Conservation (phyloP, 352 stramenopile genomes). For the Albugo candida region DNA sequence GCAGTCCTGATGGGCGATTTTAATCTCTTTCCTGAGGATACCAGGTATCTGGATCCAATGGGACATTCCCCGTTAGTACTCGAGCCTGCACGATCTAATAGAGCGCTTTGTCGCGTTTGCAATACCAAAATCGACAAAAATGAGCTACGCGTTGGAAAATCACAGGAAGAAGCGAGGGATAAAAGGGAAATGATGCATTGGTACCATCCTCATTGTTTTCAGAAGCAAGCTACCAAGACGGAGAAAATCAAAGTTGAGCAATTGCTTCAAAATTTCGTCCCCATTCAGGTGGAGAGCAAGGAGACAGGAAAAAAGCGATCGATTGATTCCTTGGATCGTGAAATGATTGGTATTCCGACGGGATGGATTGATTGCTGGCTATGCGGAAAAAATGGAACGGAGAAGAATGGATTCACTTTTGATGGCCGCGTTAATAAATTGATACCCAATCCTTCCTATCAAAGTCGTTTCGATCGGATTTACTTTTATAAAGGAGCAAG, state of each 20-base stretch:
- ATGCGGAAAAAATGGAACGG: slow-evolving; percentile 33
- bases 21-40: slow-evolving; percentile 36
- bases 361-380: slow-evolving; percentile 59
- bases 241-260: slow-evolving; percentile 17
- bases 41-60: slow-evolving; percentile 32
- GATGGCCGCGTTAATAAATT: slow-evolving; percentile 36
- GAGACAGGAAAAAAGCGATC: slow-evolving; percentile 1
- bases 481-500: slow-evolving; percentile 24
- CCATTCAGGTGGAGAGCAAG: slow-evolving; percentile 1
- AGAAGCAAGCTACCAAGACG: slow-evolving; percentile 8
- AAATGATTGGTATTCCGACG: slow-evolving; percentile 16
- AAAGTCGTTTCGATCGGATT: slow-evolving; percentile 53
- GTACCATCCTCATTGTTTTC: slow-evolving; percentile 37
- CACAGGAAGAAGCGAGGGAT: slow-evolving; percentile 20
- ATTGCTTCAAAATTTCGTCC: neutral
- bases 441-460: slow-evolving; percentile 36
- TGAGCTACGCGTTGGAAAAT: slow-evolving; percentile 28
- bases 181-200: slow-evolving; percentile 29
- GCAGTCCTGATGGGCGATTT: slow-evolving; percentile 62
- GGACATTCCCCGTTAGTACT: slow-evolving; percentile 20
- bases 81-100: slow-evolving; percentile 24
- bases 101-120: slow-evolving; percentile 38
- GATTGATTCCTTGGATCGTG: slow-evolving; percentile 7
- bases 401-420: slow-evolving; percentile 60
- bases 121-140: slow-evolving; percentile 21